Base-by-base conservation (phyloP, 1,139 yeast genomes). In the Hansenula lynferdii region DNA sequence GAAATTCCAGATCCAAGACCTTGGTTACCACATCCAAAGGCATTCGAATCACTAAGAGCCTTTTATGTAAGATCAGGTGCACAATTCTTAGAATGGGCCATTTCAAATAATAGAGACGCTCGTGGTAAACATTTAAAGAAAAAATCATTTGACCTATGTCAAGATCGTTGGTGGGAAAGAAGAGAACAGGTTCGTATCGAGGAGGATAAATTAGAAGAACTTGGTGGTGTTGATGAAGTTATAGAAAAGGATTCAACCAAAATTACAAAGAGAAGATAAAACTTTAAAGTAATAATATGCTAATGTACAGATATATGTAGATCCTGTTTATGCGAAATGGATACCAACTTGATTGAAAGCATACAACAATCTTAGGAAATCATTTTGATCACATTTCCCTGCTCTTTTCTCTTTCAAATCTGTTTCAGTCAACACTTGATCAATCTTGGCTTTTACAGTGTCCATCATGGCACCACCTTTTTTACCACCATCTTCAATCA, bases 111-210 rank as follows among this genome's bases (percentile, higher is more conserved):
- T 50, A 73, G 85, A 51, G 92, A 85, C 42, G 81, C 87, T n/a
- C 77, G 95, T 52, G 97, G 96, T 40, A 92, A 92, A 60, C 83
- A 86, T 53, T 73, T 92, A 60, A 89, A 90, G 65, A 82, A 85
- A 43, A 84, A 85, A 30, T 85, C 97, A 0, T 92, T 92, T 58
- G 97, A 89, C 50, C 64, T 90, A 44, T 84, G 95, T 60, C 96
- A 90, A 62, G 94, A 83, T 48, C 77, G 97, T 65, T 92, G 96
- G 94, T 92, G 97, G 97, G 97, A 92, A 59, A 83, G 97, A 67
- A 80, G 97, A 65, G 97, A 92, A 56, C 94, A 83, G 52, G 81
- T 90, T 19, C 80, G 95, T 56, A 72, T 79, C 29, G 85, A 87
- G 34, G 98, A 92, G 63, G 97, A 90, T 52, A 77, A 78, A 55